Evolutionary conservation across 2,329 filamentous ascomycete genomes (phyloP), one percentile per base, ranked within the genome.

Genomic region (Phoma sp.): DNA sequence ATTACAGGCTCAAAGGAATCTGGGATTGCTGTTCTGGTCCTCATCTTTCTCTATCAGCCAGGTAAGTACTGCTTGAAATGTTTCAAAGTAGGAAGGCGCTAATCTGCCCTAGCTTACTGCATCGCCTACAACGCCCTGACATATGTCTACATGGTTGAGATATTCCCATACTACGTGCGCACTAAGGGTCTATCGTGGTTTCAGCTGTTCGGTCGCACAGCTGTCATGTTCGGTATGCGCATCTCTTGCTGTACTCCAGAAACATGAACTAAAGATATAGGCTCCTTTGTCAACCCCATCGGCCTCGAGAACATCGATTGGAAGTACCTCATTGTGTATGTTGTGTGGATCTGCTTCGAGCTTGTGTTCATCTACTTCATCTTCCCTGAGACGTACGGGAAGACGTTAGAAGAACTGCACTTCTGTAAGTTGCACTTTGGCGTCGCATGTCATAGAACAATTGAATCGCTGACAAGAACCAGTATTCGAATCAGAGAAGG

Each of bases 291-390:
- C 58, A 88, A 89, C 75, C 83, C 83, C 61, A 78, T 87, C 57
- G 86, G 85, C 4, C 86, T 86, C 78, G 78, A 84, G 50, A 79
- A 81, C 52, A 74, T 86, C 4, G 67, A 70, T 43, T 88, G 85
- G 83, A 81, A 87, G 70, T 85, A 88, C 47, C 85, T 86, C 75
- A 74, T 87, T 43, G 85, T 87, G 67, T 88, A 84, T 22, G 77
- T 80, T 0, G 68, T 60, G 23, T 71, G 70, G 64, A 58, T 74
- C 1, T 62, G 50, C 36, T 70, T 69, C 23, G 71, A 74, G 41
- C 59, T 73, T 22, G 60, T 73, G 0, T 70, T 74, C 55, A 72
- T 73, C 52, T 73, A 70, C 58, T 68, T 74, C 49, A 38, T 73
- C 37, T 73, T 71, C 54, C 70, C 69, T 0, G 70, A 72, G 47